These are phyloP conservation scores for Xylariaceae sp. DNA, from an alignment of 2,329 filamentous ascomycete species.

Conservation along the genomic window DNA sequence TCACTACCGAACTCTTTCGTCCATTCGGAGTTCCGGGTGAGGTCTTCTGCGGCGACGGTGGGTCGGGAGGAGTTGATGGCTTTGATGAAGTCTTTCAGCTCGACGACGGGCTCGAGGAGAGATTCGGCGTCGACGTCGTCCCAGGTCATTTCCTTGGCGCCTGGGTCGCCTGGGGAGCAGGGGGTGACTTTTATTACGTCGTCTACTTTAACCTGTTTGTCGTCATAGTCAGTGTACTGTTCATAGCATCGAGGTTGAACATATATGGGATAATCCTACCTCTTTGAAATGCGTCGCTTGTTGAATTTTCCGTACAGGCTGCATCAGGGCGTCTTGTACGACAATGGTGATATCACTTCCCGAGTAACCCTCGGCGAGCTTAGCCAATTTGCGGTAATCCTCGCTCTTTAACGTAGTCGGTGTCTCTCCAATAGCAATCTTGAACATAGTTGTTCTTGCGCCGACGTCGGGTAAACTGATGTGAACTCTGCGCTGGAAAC, in stretches of 20 bases:
- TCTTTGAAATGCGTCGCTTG: slow-evolving; percentile 97
- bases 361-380: slow-evolving; percentile 87
- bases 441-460: slow-evolving; percentile 90
- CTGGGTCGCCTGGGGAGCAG: slow-evolving; percentile 84
- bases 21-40: slow-evolving; percentile 83
- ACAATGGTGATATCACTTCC: slow-evolving; percentile 94
- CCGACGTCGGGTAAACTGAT: slow-evolving; percentile 86
- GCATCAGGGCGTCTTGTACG: slow-evolving; percentile 95
- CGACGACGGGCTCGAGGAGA: slow-evolving; percentile 78
- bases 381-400: slow-evolving; percentile 75
- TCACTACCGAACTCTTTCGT: slow-evolving; percentile 95
- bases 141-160: slow-evolving; percentile 91
- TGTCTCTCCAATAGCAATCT: slow-evolving; percentile 87
- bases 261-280: too few relatives aligned
- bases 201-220: slow-evolving; percentile 61
- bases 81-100: slow-evolving; percentile 88
- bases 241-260: not conserved
- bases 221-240: not conserved
- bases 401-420: slow-evolving; percentile 73
- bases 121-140: slow-evolving; percentile 78
- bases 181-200: slow-evolving; percentile 68
- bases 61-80: slow-evolving; percentile 84
- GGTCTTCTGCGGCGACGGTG: slow-evolving; percentile 82
- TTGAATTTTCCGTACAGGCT: slow-evolving; percentile 92
- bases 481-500: slow-evolving; percentile 94